phyloP scores from a whole-genome alignment of 768 basidiomycete species.

The Galerina marginata region DNA sequence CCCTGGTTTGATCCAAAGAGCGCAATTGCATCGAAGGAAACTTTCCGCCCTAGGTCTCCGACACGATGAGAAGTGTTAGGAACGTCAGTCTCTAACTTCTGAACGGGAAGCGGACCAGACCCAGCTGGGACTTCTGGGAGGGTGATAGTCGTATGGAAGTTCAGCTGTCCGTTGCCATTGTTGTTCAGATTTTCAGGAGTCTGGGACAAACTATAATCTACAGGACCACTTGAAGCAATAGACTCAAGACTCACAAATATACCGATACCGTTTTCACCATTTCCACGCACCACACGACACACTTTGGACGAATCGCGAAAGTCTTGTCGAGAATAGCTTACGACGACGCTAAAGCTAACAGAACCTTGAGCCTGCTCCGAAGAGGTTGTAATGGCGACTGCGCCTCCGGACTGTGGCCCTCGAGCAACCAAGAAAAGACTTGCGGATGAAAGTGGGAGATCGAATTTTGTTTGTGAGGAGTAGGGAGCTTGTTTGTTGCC shows the following conservation, averaged over 20 bases:
- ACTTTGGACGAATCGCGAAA: background rate
- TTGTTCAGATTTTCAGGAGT: too few species aligned
- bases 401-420: background rate
- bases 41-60: constrained; percentile 34
- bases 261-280: constrained; percentile 10
- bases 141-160: constrained; percentile 20
- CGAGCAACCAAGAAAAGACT: constrained; percentile 37
- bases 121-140: constrained; percentile 8
- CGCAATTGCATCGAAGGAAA: constrained; percentile 51
- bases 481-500: background rate
- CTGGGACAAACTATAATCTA: background rate
- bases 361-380: background rate
- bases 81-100: constrained; percentile 48
- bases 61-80: constrained; percentile 48
- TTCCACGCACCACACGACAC: background rate
- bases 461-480: constrained; percentile 18
- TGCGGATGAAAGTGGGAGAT: constrained; percentile 33
- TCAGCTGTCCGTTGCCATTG: background rate
- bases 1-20: constrained; percentile 40
- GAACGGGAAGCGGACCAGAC: constrained; percentile 35
- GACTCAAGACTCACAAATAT: constrained; percentile 5
- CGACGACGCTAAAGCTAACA: background rate
- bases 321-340: background rate
- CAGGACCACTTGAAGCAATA: background rate
- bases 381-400: background rate